These are phyloP conservation scores for Aspergillus ostianus DNA, from an alignment of 495 filamentous ascomycete genomes.

Conservation along the genomic window DNA sequence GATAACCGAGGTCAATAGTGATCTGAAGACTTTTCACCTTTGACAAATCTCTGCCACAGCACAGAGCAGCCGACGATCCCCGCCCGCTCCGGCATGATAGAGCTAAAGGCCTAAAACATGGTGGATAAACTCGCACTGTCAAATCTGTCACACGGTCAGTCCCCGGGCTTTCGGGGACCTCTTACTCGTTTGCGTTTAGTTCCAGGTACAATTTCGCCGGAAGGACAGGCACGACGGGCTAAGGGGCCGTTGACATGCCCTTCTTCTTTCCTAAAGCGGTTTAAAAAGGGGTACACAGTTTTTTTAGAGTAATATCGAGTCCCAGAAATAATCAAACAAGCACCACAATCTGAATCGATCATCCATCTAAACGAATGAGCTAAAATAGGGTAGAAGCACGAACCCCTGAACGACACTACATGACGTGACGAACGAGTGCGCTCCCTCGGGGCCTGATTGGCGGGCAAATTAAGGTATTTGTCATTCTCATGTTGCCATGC, in stretches of 20 bases:
- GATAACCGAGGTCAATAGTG: background rate
- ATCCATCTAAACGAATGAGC: background rate
- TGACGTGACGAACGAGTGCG: constrained; percentile 25
- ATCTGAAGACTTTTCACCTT: background rate
- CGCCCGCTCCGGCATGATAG: background rate
- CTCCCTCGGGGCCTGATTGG: constrained; percentile 18
- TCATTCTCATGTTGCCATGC: constrained; percentile 28
- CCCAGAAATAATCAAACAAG: background rate
- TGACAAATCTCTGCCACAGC: constrained; percentile 5
- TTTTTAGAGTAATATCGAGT: too few species aligned
- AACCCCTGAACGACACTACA: constrained; percentile 18
- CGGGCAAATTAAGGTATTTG: constrained; percentile 36
- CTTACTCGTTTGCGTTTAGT: background rate
- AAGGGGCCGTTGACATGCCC: background rate
- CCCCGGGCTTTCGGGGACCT: background rate
- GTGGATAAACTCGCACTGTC: constrained; percentile 3
- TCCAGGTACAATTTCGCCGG: background rate
- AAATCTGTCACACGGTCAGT: constrained; percentile 3
- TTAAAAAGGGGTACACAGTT: background rate
- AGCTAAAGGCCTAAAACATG: background rate
- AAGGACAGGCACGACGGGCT: background rate
- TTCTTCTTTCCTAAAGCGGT: background rate
- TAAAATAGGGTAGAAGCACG: constrained; percentile 20
- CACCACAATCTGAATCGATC: background rate
- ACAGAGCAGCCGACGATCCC: constrained; percentile 11